phyloP scores from a whole-genome alignment of 78 protist species.

The Dictyostelium capitatum region DNA sequence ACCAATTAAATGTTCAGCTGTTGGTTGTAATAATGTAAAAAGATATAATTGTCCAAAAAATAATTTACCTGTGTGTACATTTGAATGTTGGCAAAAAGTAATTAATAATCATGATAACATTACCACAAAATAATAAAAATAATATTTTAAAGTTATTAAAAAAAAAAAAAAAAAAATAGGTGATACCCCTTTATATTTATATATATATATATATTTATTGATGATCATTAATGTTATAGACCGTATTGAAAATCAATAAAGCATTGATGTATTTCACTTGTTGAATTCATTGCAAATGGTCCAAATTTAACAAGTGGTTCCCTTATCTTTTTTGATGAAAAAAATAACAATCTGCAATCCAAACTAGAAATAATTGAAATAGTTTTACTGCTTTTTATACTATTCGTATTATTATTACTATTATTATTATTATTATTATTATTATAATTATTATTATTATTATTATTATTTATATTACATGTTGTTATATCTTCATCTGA shows the following conservation, averaged over 20 bases:
- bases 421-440: not conserved
- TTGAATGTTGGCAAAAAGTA: constrained; percentile 63
- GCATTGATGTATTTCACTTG: constrained; percentile 86
- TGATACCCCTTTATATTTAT: not conserved
- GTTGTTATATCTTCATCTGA: not conserved
- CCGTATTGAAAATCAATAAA: constrained; percentile 69
- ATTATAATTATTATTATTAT: not conserved
- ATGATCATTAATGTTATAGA: not conserved
- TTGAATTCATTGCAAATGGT: constrained; percentile 94
- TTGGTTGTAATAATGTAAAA: constrained; percentile 45
- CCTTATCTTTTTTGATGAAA: constrained; percentile 65
- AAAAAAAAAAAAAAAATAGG: not conserved
- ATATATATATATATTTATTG: not conserved
- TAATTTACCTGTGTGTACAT: constrained; percentile 54
- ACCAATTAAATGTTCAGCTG: constrained; percentile 28
- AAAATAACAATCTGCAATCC: constrained; percentile 55
- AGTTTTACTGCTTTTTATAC: not conserved
- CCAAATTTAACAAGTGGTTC: constrained; percentile 90
- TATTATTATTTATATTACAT: not conserved
- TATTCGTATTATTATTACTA: not conserved
- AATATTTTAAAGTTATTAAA: not conserved
- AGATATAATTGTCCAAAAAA: constrained; percentile 71
- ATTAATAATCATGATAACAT: not conserved
- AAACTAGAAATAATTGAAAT: not conserved
- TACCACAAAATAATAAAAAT: not conserved